A percentile compares a stretch with the other conserved stretches of the same genome.
phyloP scores from a whole-genome alignment of 78 protist species.

The Dictyostelium brefeldianum region DNA sequence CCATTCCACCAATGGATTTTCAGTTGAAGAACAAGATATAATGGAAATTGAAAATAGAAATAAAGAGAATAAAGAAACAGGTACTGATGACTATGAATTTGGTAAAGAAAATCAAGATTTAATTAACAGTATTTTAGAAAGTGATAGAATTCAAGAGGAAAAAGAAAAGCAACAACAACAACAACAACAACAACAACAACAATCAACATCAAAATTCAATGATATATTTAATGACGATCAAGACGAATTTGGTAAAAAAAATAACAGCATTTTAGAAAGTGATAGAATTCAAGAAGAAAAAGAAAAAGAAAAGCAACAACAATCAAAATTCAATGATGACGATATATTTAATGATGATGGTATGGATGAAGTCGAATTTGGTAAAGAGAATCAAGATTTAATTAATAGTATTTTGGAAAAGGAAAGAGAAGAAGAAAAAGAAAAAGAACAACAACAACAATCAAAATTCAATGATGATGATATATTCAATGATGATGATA shows the following conservation, averaged over 20 bases:
- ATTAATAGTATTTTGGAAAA: not conserved
- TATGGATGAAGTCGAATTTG: not conserved
- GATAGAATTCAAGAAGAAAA: too few relatives aligned
- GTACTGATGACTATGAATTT: not conserved
- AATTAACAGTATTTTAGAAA: not conserved
- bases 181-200: too few relatives aligned
- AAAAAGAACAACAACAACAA: not conserved
- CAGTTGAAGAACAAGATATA: not conserved
- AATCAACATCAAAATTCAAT: too few relatives aligned
- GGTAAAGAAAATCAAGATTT: not conserved
- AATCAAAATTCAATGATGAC: too few relatives aligned
- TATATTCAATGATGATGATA: not conserved
- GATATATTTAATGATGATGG: too few relatives aligned
- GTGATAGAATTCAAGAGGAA: not conserved
- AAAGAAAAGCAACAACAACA: too few relatives aligned
- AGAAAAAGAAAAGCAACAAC: too few relatives aligned
- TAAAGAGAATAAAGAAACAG: not conserved
- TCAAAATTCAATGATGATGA: not conserved
- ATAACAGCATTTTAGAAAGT: too few relatives aligned
- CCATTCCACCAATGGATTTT: not conserved
- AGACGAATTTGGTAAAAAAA: too few relatives aligned
- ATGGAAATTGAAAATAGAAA: not conserved
- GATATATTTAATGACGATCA: too few relatives aligned
- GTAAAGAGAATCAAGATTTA: not conserved
- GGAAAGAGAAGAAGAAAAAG: not conserved